Percentiles rank a stretch among this genome's conserved stretches.
Conservation (phyloP, 2,329 filamentous ascomycete species). For the Dryadomyces quercus-mongolicae region DNA sequence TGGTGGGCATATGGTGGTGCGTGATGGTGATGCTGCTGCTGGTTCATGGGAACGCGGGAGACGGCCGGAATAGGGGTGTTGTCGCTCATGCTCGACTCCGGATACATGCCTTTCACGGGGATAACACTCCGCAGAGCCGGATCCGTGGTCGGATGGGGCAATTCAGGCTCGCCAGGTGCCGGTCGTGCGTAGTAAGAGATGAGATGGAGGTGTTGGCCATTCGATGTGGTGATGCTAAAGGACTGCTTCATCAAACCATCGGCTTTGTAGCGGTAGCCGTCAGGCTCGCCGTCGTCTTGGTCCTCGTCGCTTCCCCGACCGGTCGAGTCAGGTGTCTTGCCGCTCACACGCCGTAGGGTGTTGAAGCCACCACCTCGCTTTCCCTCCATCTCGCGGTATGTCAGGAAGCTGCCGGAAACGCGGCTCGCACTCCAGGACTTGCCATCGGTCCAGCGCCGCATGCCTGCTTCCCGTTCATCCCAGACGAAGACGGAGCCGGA, state of each 20-base stretch:
- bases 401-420: conserved; percentile 93
- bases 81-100: conserved; percentile 75
- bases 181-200: conserved; percentile 94
- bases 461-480: conserved; percentile 96
- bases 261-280: conserved; percentile 88
- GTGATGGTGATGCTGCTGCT: conserved; percentile 27
- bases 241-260: conserved; percentile 99
- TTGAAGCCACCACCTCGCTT: conserved; percentile 75
- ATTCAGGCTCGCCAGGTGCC: conserved; percentile 56
- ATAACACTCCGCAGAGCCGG: conserved; percentile 68
- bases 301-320: conserved; percentile 74
- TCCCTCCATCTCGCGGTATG: conserved; percentile 97
- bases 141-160: conserved; percentile 75
- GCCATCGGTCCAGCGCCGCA: conserved; percentile 96
- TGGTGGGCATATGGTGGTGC: conserved; percentile 6
- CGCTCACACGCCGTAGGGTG: conserved; percentile 41
- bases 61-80: conserved; percentile 72
- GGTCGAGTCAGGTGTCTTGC: conserved; percentile 69
- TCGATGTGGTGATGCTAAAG: conserved; percentile 93
- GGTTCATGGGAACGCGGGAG: conserved; percentile 59
- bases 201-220: conserved; percentile 80
- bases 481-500: conserved; percentile 99
- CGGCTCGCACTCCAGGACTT: conserved; percentile 98
- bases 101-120: conserved; percentile 90
- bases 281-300: conserved; percentile 71